Percentiles rank a stretch among this genome's conserved stretches.
These are phyloP conservation scores for Larix sibirica DNA, from an alignment of 83 land plant species.

Conservation along the genomic window DNA sequence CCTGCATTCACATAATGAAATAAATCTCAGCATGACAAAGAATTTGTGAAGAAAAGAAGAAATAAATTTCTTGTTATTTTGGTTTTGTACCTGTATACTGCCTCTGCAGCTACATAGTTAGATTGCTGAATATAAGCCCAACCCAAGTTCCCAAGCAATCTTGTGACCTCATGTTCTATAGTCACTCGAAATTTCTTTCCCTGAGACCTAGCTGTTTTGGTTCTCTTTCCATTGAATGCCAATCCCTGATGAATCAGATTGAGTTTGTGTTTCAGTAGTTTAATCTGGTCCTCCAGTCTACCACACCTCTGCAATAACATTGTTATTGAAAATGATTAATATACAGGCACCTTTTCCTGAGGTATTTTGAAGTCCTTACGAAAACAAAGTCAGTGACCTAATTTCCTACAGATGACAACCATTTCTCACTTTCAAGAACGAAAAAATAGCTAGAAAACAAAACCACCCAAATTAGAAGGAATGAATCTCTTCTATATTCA, in stretches of 20 bases:
- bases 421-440: too few relatives aligned
- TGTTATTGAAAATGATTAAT: not conserved
- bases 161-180: conserved; percentile 92
- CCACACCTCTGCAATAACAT: conserved; percentile 81
- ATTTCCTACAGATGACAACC: too few relatives aligned
- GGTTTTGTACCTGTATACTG: conserved; percentile 68
- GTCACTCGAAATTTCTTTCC: conserved; percentile 98
- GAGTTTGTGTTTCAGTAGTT: conserved; percentile 86
- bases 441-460: too few relatives aligned
- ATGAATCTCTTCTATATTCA: too few relatives aligned
- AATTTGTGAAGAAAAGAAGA: too few relatives aligned
- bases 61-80: not conserved
- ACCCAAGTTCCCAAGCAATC: conserved; percentile 88
- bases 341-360: too few relatives aligned
- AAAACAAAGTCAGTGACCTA: too few relatives aligned
- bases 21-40: not conserved
- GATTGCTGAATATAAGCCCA: conserved; percentile 94
- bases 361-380: too few relatives aligned
- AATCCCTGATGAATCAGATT: conserved; percentile 88
- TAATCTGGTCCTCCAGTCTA: conserved; percentile 91
- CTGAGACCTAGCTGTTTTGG: conserved; percentile 96
- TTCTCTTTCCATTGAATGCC: conserved; percentile 98
- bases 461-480: too few relatives aligned
- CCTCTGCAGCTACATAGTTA: conserved; percentile 78
- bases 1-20: conserved; percentile 8